phyloP scores from a whole-genome alignment of 306 rosid species.

The Pyrus communis region DNA sequence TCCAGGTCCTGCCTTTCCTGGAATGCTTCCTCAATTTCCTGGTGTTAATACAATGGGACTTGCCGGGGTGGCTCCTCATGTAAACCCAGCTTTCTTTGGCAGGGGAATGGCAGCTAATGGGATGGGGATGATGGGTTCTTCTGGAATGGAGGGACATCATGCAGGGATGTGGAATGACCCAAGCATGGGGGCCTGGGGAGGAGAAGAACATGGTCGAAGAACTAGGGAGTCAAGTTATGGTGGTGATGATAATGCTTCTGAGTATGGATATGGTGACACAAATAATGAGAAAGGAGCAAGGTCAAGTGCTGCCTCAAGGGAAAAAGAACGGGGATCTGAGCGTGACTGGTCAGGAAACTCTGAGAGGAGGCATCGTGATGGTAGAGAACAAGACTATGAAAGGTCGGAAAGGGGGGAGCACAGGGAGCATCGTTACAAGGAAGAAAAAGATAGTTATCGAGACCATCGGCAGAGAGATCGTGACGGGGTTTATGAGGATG shows the following conservation, averaged over 20 bases:
- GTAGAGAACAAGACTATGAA: slow-evolving; percentile 35
- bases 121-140: slow-evolving; percentile 43
- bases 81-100: slow-evolving; percentile 50
- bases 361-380: slow-evolving; percentile 45
- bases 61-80: slow-evolving; percentile 48
- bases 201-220: slow-evolving; percentile 36
- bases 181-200: slow-evolving; percentile 41
- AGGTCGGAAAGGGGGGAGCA: slow-evolving; percentile 27
- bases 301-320: slow-evolving; percentile 30
- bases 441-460: slow-evolving; percentile 31
- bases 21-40: slow-evolving; percentile 41
- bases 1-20: slow-evolving; percentile 40
- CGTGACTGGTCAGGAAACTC: slow-evolving; percentile 37
- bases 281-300: slow-evolving; percentile 30
- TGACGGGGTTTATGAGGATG: slow-evolving; percentile 35
- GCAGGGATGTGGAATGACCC: slow-evolving; percentile 45
- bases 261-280: slow-evolving; percentile 36
- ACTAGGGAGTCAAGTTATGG: slow-evolving; percentile 43
- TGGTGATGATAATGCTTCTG: slow-evolving; percentile 42
- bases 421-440: slow-evolving; percentile 34
- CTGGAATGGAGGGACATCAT: slow-evolving; percentile 37
- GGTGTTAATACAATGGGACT: slow-evolving; percentile 32
- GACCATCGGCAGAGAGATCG: slow-evolving; percentile 41
- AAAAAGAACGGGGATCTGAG: slow-evolving; percentile 39
- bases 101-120: slow-evolving; percentile 41